phyloP scores from a whole-genome alignment of 2,329 filamentous ascomycete genomes.

The Fusarium transvaalense region DNA sequence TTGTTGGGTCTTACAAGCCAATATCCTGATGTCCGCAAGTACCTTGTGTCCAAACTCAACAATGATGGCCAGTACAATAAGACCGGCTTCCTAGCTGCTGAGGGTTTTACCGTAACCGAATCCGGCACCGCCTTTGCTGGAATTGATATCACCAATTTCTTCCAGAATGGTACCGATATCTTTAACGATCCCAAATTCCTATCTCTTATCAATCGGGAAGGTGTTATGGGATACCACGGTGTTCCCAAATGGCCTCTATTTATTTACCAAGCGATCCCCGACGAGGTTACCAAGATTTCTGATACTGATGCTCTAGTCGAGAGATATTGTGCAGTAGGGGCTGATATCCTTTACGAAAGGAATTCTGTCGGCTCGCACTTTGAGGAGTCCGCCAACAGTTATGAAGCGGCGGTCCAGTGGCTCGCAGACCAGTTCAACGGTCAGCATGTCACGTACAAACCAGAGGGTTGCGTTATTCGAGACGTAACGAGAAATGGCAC shows the following conservation, averaged over 20 bases:
- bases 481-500: slow-evolving; percentile 37
- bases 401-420: slow-evolving; percentile 26
- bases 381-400: slow-evolving; percentile 9
- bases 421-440: slow-evolving; percentile 15
- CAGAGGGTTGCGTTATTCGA: slow-evolving; percentile 34
- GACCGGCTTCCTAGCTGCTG: slow-evolving; percentile 42
- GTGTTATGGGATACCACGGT: slow-evolving; percentile 43
- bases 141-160: slow-evolving; percentile 34
- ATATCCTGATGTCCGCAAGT: slow-evolving; percentile 30
- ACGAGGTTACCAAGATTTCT: slow-evolving; percentile 34
- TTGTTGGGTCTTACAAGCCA: slow-evolving; percentile 41
- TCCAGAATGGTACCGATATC: slow-evolving; percentile 13
- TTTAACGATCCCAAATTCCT: slow-evolving; percentile 20
- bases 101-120: slow-evolving; percentile 11
- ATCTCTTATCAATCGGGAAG: slow-evolving; percentile 32
- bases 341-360: slow-evolving; percentile 39
- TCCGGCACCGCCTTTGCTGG: slow-evolving; percentile 21
- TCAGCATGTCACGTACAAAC: background rate
- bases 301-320: slow-evolving; percentile 38
- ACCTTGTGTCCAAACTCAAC: slow-evolving; percentile 40
- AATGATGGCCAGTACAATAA: slow-evolving; percentile 26
- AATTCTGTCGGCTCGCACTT: slow-evolving; percentile 35
- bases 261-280: slow-evolving; percentile 36
- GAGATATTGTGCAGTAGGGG: slow-evolving; percentile 35
- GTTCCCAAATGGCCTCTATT: slow-evolving; percentile 41